A percentile compares a stretch with the other conserved stretches of the same genome.
Conservation (phyloP, 495 filamentous ascomycete genomes). For the Penicillium egyptiacum region DNA sequence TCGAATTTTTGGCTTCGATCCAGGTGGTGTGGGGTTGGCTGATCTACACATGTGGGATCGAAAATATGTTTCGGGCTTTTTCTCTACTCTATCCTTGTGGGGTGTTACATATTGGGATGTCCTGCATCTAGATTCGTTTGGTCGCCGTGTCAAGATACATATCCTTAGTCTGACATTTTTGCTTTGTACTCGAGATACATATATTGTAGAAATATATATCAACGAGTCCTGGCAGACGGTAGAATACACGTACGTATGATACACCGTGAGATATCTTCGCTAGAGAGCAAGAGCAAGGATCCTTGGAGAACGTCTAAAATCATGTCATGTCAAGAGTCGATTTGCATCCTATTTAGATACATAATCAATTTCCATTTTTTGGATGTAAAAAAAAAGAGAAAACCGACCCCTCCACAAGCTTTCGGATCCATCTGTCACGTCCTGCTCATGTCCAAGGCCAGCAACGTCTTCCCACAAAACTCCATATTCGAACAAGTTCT, state of each 20-base stretch:
- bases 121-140: not conserved
- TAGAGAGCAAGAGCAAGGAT: slow-evolving; percentile 3
- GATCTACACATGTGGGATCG: not conserved
- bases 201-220: not conserved
- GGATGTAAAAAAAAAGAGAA: slow-evolving; percentile 40
- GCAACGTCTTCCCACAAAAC: slow-evolving; percentile 39
- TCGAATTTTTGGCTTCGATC: not conserved
- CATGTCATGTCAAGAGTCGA: slow-evolving; percentile 49
- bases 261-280: not conserved
- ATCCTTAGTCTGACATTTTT: not conserved
- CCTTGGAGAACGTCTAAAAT: slow-evolving; percentile 19
- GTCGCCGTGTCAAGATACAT: not conserved
- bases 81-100: not conserved
- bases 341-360: slow-evolving; percentile 51
- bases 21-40: not conserved
- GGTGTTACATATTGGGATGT: not conserved
- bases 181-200: not conserved
- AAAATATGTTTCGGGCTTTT: not conserved
- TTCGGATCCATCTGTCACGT: slow-evolving; percentile 39
- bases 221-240: not conserved
- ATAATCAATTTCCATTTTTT: slow-evolving; percentile 44
- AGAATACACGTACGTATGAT: too few species aligned
- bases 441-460: slow-evolving; percentile 35
- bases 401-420: slow-evolving; percentile 42
- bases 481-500: slow-evolving; percentile 43